Conservation (phyloP, 2,329 filamentous ascomycete genomes). For the Monosporascus sp. region DNA sequence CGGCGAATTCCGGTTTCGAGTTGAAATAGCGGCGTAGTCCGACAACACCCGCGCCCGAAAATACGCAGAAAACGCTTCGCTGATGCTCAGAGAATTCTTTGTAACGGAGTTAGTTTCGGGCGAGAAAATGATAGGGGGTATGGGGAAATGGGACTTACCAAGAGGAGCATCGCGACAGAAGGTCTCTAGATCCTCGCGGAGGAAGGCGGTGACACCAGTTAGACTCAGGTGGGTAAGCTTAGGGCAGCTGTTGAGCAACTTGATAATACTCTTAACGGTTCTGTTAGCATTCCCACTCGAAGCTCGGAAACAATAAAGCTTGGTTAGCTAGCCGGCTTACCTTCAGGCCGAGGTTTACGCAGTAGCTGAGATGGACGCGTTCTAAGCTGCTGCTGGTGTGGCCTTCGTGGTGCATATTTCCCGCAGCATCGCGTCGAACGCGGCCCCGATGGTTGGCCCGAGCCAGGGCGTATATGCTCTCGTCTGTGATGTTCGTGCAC, state of each 20-base stretch:
- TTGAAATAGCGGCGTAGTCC: conserved; percentile 77
- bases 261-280: conserved; percentile 70
- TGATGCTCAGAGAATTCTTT: conserved; percentile 92
- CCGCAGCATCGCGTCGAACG: conserved; percentile 42
- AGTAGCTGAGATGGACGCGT: conserved; percentile 94
- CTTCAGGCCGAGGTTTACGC: conserved; percentile 73
- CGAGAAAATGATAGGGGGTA: not conserved
- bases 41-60: conserved; percentile 79
- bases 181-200: conserved; percentile 73
- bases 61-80: conserved; percentile 93
- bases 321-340: conserved; percentile 59
- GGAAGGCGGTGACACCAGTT: conserved; percentile 88
- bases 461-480: conserved; percentile 79
- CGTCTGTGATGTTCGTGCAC: conserved; percentile 83
- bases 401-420: conserved; percentile 45
- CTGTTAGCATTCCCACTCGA: conserved; percentile 25
- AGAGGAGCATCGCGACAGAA: conserved; percentile 83
- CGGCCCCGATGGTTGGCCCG: conserved; percentile 56
- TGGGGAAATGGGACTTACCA: conserved; percentile 40
- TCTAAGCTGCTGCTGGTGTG: conserved; percentile 70
- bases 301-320: conserved; percentile 9
- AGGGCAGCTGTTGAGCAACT: conserved; percentile 83
- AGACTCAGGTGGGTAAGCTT: conserved; percentile 90
- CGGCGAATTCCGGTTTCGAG: conserved; percentile 41
- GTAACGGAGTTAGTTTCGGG: conserved; percentile 18